These are phyloP conservation scores for Mortierella hygrophila DNA, from an alignment of 192 early-diverging fungal genomes.

Conservation along the genomic window DNA sequence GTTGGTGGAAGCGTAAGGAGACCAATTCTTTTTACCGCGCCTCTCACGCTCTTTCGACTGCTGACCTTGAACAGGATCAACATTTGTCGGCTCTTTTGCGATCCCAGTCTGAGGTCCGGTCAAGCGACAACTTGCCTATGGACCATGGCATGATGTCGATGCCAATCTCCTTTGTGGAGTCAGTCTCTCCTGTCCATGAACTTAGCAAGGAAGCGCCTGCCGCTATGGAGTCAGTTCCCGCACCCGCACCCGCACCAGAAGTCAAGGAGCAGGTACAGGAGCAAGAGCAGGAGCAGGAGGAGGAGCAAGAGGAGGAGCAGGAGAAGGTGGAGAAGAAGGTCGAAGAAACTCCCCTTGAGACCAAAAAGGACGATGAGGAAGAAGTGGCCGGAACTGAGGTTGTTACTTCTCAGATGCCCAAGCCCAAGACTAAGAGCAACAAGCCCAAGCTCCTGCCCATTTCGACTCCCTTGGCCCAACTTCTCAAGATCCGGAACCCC, in stretches of 20 bases:
- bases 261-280: neutral
- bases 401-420: constrained; percentile 4
- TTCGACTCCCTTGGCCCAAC: constrained; percentile 36
- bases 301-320: neutral
- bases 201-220: constrained; percentile 22
- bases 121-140: constrained; percentile 31
- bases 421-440: constrained; percentile 28
- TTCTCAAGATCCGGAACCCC: constrained; percentile 41
- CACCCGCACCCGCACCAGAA: neutral
- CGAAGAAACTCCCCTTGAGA: neutral
- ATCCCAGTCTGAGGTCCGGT: constrained; percentile 14
- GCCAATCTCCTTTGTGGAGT: constrained; percentile 24
- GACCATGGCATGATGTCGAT: constrained; percentile 27
- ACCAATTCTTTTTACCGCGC: constrained; percentile 32
- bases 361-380: neutral
- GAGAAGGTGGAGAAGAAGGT: neutral
- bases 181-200: constrained; percentile 13
- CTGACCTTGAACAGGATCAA: constrained; percentile 42
- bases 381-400: neutral
- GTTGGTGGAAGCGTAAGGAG: constrained; percentile 51
- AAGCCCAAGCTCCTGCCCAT: constrained; percentile 49
- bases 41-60: constrained; percentile 34
- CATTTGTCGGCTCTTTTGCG: constrained; percentile 21
- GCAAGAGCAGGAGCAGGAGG: neutral
- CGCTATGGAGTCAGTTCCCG: constrained; percentile 13